Base-by-base conservation (phyloP, 2,329 filamentous ascomycete genomes). In the Aspergillus sp. region DNA sequence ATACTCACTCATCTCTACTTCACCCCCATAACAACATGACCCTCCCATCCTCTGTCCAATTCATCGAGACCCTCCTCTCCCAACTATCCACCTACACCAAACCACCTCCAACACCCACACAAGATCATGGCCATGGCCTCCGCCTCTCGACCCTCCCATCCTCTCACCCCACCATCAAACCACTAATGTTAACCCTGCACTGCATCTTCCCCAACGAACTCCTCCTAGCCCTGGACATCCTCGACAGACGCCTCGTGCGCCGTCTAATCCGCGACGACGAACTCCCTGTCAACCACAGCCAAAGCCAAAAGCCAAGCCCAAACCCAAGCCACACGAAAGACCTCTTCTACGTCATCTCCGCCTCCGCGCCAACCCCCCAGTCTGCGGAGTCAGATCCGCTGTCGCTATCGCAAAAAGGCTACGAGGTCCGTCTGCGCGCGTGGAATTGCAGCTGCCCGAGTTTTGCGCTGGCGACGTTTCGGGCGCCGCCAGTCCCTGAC, bases 401-500 rank as follows among this genome's bases (percentile, higher is more conserved):
- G 17, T 20, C 38, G 11, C 19, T 22, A 4, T n/a, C 64, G 9
- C 56, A 59, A 49, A 69, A 69, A 35, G 64, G 66, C 47, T 95
- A 96, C 71, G 77, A 89, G 61, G 88, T 97, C 14, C 82, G 86
- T 9, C 79, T 92, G 1, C 62, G 70, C 1, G 83, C 87, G 1
- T 97, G 94, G 94, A 91, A 88, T 69, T 99, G 94, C 71, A 89
- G 84, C 1, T 99, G 94, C 74, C 87, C 91, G 3, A 86, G 85
- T 1, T 97, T 97, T 70, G 81, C 87, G 0, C 86, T 95, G 56
- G 78, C 86, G 17, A 82, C 86, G 2, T 92, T 91, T 60, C 77
- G 79, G 22, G 61, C 65, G 16, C 69, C 75, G 2, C 45, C 49
- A 14, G 52, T 47, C 45, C 30, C 58, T 38, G 57, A 55, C 20